These are phyloP conservation scores for Mercurialis annua DNA, from an alignment of 345 rosid genomes.

Conservation along the genomic window DNA sequence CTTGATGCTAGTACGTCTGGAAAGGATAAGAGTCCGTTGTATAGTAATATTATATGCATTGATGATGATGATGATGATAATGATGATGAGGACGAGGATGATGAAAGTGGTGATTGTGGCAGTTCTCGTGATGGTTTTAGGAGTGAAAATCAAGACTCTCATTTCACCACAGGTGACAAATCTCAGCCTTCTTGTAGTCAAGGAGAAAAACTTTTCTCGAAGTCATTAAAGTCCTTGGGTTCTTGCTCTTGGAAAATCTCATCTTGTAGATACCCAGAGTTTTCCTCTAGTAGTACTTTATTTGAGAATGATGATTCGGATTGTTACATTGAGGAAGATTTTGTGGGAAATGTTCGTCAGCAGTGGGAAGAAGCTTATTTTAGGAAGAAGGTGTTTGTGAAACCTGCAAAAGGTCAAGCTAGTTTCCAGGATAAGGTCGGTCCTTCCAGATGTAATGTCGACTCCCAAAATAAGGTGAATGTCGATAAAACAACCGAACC, in stretches of 20 bases:
- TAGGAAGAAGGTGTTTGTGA: slow-evolving; percentile 11
- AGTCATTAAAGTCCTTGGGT: not conserved
- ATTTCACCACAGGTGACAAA: slow-evolving; percentile 5
- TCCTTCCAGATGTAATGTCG: not conserved
- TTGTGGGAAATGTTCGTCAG: slow-evolving; percentile 11
- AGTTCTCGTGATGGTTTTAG: not conserved
- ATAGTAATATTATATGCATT: not conserved
- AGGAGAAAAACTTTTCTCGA: not conserved
- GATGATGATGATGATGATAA: slow-evolving; percentile 16
- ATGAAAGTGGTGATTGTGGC: slow-evolving; percentile 4
- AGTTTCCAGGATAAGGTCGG: not conserved
- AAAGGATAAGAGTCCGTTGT: not conserved
- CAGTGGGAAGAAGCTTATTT: slow-evolving; percentile 16
- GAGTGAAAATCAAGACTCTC: not conserved
- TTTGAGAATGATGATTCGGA: slow-evolving; percentile 57
- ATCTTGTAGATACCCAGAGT: not conserved
- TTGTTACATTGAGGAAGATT: slow-evolving; percentile 46
- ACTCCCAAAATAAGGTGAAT: not conserved
- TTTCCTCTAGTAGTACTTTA: slow-evolving; percentile 11
- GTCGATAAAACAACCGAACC: not conserved
- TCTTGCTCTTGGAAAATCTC: slow-evolving; percentile 7
- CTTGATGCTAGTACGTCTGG: not conserved
- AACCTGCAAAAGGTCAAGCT: not conserved
- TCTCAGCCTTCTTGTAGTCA: not conserved
- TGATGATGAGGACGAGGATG: not conserved